Conservation (phyloP, 108 stramenopile species). For the Cyclotella sp. region DNA sequence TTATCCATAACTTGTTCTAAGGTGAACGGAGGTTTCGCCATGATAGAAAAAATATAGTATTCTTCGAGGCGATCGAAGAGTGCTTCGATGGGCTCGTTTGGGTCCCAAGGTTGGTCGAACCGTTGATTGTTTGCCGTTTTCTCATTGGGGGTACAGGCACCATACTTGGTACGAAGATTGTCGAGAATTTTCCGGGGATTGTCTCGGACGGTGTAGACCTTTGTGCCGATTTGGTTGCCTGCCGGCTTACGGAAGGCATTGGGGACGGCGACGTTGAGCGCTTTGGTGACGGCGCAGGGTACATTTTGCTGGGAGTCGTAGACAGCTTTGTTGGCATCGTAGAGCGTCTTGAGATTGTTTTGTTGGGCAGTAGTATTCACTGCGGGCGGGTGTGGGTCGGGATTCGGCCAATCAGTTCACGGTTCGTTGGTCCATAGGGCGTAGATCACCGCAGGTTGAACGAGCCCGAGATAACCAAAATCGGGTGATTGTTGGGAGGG, state of each 20-base stretch:
- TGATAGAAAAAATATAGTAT: conserved; percentile 5
- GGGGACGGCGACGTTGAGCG: conserved; percentile 14
- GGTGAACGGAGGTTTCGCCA: no score
- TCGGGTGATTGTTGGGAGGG: not conserved
- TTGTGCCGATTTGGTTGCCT: conserved; percentile 13
- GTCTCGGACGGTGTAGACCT: conserved; percentile 3
- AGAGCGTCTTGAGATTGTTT: not conserved
- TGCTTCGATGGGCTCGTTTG: conserved; percentile 24
- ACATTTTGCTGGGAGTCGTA: conserved; percentile 17
- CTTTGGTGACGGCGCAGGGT: conserved; percentile 2
- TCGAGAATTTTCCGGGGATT: conserved; percentile 1
- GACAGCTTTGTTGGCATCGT: conserved; percentile 19
- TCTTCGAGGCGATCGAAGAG: conserved; percentile 22
- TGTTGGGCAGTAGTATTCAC: not conserved
- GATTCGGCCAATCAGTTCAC: conserved; percentile 15
- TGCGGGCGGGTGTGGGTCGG: conserved; percentile 4
- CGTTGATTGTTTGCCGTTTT: not conserved
- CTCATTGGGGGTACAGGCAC: not conserved
- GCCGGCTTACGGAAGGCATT: conserved; percentile 9
- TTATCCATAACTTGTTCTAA: no score
- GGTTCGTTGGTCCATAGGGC: conserved; percentile 5
- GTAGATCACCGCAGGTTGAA: conserved; percentile 1
- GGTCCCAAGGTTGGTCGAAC: conserved; percentile 8
- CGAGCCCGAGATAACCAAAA: conserved; percentile 5
- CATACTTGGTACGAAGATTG: conserved; percentile 13